phyloP scores from a whole-genome alignment of 2,329 filamentous ascomycete species.

The Nigrospora osmanthi region DNA sequence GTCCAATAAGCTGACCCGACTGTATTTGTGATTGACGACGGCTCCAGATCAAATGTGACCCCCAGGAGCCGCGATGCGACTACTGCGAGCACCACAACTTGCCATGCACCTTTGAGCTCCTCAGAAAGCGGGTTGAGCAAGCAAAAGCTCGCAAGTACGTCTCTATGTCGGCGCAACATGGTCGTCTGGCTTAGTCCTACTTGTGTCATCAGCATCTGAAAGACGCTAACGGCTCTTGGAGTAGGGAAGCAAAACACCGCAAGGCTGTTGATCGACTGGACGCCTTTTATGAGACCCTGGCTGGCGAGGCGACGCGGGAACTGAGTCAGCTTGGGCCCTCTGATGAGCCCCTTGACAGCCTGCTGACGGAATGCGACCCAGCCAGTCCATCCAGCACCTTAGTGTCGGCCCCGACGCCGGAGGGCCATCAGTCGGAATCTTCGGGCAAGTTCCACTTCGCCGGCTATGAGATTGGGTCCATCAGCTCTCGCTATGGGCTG shows the following conservation, averaged over 20 bases:
- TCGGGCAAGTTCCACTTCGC: slow-evolving; percentile 36
- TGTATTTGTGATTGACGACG: neutral
- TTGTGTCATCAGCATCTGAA: neutral
- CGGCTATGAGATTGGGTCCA: slow-evolving; percentile 35
- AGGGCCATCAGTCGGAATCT: neutral
- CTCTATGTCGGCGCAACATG: neutral
- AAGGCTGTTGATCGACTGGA: neutral
- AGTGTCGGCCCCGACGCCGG: neutral
- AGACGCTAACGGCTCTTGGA: neutral
- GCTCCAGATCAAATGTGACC: slow-evolving; percentile 32
- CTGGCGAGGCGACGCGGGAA: neutral
- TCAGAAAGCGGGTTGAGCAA: neutral
- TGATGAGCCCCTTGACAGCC: neutral
- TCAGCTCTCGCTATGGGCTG: slow-evolving; percentile 38
- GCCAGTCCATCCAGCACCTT: neutral
- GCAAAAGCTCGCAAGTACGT: neutral
- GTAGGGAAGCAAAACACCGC: neutral
- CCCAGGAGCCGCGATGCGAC: slow-evolving; percentile 33
- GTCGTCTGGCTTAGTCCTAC: neutral
- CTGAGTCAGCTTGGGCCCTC: neutral
- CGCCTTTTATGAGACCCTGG: neutral
- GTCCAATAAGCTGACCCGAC: neutral
- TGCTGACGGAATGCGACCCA: neutral
- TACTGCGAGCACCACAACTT: slow-evolving; percentile 41
- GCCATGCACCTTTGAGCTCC: slow-evolving; percentile 34